Percentiles rank a stretch among this genome's conserved stretches.
phyloP scores from a whole-genome alignment of 106 monocot species.

The Hemerocallis citrina region DNA sequence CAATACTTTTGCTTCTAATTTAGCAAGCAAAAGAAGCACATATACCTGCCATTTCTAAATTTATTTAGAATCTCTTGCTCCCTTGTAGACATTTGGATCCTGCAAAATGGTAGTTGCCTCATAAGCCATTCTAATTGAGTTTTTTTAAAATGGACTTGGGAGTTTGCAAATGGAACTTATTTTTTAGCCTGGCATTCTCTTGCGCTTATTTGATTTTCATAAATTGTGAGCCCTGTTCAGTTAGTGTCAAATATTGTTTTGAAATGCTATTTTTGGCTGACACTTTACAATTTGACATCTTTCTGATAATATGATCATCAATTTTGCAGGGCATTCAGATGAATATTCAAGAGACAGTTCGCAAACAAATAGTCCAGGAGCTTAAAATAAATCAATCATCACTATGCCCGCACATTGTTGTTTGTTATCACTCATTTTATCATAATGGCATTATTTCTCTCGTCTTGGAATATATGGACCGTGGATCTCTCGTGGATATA shows the following conservation, averaged over 20 bases:
- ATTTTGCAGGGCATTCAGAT: slow-evolving; percentile 84
- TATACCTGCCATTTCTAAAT: too few relatives aligned
- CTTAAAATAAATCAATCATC: slow-evolving; percentile 95
- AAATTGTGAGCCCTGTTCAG: neutral
- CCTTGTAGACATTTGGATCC: too few relatives aligned
- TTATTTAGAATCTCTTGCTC: too few relatives aligned
- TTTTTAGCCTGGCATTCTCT: neutral
- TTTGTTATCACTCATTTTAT: slow-evolving; percentile 90
- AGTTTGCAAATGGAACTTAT: too few relatives aligned
- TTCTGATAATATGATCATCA: neutral
- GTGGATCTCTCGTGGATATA: slow-evolving; percentile 87
- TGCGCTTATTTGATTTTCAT: neutral
- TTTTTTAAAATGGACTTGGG: too few relatives aligned
- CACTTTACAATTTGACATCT: too few relatives aligned
- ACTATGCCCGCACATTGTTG: slow-evolving; percentile 69
- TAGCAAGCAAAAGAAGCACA: too few relatives aligned
- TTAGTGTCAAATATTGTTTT: neutral
- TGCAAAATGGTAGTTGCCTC: too few relatives aligned
- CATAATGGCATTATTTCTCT: slow-evolving; percentile 96
- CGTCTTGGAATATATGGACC: slow-evolving; percentile 94
- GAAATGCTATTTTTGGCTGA: too few relatives aligned
- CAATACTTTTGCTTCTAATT: too few relatives aligned
- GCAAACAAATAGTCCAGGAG: slow-evolving; percentile 96
- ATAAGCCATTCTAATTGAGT: too few relatives aligned
- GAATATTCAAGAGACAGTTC: slow-evolving; percentile 85